phyloP scores from a whole-genome alignment of 257 asterid species.

The Verbascum thapsus region DNA sequence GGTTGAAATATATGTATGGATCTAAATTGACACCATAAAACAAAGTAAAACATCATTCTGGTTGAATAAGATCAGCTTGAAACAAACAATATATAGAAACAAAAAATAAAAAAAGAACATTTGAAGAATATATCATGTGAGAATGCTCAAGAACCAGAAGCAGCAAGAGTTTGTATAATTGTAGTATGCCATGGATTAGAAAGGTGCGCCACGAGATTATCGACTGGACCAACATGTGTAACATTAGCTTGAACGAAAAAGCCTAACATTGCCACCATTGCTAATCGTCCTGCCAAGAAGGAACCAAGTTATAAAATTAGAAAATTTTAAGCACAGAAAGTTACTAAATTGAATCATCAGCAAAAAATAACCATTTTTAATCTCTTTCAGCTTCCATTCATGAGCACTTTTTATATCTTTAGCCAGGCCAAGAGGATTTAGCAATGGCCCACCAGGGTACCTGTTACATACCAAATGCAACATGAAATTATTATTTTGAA shows the following conservation, averaged over 20 bases:
- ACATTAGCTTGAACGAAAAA: conserved; percentile 82
- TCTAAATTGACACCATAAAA: no score
- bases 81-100: conserved; percentile 17
- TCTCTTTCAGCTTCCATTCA: conserved; percentile 90
- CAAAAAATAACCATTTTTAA: conserved; percentile 65
- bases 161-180: conserved; percentile 59
- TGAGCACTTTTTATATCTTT: conserved; percentile 81
- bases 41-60: no score
- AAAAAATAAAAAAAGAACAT: conserved; percentile 1
- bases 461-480: conserved; percentile 33
- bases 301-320: neutral
- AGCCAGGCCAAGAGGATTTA: conserved; percentile 86
- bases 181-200: conserved; percentile 89
- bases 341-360: neutral
- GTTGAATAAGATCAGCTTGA: conserved; percentile 10
- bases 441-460: conserved; percentile 92
- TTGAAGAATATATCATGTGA: neutral
- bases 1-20: no score
- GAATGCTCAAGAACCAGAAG: conserved; percentile 43
- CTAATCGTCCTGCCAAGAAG: conserved; percentile 60
- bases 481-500: neutral
- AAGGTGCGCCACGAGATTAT: conserved; percentile 70
- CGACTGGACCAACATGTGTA: conserved; percentile 85
- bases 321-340: neutral
- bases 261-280: conserved; percentile 91